Evolutionary conservation across 768 basidiomycete species (phyloP).

Genomic region (Termitomyces sp.): DNA sequence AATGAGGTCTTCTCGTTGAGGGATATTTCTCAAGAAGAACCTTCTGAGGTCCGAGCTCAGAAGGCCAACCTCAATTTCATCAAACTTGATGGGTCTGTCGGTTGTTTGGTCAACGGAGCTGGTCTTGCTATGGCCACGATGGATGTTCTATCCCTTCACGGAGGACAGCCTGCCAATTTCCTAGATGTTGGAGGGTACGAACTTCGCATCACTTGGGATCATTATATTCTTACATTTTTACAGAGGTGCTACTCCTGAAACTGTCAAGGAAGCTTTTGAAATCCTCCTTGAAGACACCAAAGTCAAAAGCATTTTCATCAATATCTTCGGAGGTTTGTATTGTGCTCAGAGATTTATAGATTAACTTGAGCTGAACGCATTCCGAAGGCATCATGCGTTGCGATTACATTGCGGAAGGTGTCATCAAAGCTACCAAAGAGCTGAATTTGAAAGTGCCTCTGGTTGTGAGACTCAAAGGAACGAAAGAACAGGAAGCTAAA

Average conservation of each 20-base stretch:
- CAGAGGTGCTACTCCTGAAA: conserved; percentile 97
- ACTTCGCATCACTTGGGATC: not conserved
- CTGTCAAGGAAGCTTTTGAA: conserved; percentile 99
- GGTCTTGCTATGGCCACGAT: conserved; percentile 99
- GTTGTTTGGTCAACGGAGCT: conserved; percentile 97
- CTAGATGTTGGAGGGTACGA: conserved; percentile 92
- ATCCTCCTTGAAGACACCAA: conserved; percentile 86
- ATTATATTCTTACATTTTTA: conserved; percentile 6
- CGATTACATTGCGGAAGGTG: conserved; percentile 97
- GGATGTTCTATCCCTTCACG: conserved; percentile 97
- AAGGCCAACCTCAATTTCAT: conserved; percentile 97
- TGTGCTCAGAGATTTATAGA: not conserved
- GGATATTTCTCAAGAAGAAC: conserved; percentile 93
- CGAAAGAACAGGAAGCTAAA: conserved; percentile 95
- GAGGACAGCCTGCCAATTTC: conserved; percentile 98
- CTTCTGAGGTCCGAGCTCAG: conserved; percentile 97
- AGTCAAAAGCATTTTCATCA: conserved; percentile 98
- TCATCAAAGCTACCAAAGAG: conserved; percentile 97
- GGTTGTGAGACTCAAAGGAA: conserved; percentile 94
- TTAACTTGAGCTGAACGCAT: not conserved
- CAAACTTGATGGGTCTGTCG: conserved; percentile 96
- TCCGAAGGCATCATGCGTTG: conserved; percentile 91
- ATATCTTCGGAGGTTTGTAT: conserved; percentile 82
- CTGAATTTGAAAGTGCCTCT: conserved; percentile 81
- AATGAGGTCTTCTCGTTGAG: conserved; percentile 84